Conservation (phyloP, 305 asterid genomes). For the Lippia alba region DNA sequence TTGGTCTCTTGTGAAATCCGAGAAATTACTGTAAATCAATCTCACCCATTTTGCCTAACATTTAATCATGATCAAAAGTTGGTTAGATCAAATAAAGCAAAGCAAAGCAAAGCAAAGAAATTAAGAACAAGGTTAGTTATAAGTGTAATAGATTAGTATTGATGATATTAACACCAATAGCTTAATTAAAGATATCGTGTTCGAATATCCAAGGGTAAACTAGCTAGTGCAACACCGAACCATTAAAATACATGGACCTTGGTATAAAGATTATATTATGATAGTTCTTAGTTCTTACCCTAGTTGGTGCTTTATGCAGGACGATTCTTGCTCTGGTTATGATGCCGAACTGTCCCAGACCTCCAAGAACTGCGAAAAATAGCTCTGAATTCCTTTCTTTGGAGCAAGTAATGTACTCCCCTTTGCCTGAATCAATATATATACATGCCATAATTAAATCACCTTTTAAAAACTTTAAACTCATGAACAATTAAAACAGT, state of each 20-base stretch:
- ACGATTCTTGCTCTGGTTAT: slow-evolving; percentile 49
- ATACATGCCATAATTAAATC: neutral
- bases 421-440: slow-evolving; percentile 45
- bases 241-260: no score
- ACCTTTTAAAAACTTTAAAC: neutral
- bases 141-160: no score
- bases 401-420: slow-evolving; percentile 60
- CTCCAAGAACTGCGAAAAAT: slow-evolving; percentile 62
- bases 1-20: slow-evolving; percentile 67
- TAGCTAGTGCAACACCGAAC: no score
- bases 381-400: slow-evolving; percentile 53
- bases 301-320: slow-evolving; percentile 56
- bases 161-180: no score
- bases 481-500: neutral
- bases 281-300: slow-evolving; percentile 37
- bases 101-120: no score
- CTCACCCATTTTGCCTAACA: neutral
- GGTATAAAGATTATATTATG: no score
- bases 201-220: no score
- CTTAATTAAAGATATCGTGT: no score
- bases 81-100: no score
- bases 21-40: slow-evolving; percentile 53
- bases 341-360: slow-evolving; percentile 57
- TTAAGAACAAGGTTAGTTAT: no score
- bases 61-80: slow-evolving; percentile 21